Evolutionary conservation across 441 rosid genomes (phyloP).

Genomic region (Sinapis alba): DNA sequence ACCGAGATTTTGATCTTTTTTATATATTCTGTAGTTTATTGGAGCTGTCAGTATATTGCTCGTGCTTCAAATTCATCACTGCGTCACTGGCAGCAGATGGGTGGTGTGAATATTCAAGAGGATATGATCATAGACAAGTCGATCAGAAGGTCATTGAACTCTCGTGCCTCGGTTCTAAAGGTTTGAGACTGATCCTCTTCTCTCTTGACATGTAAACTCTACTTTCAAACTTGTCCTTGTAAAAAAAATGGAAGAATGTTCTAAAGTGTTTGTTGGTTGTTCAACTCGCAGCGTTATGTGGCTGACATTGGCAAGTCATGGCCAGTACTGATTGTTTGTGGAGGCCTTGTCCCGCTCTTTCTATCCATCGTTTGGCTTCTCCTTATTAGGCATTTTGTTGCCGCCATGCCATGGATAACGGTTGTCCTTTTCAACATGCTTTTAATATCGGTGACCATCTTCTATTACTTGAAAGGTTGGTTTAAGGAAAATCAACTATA

Average conservation of each 20-base stretch:
- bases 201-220: constrained; percentile 6
- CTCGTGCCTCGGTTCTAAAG: constrained; percentile 93
- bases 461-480: constrained; percentile 87
- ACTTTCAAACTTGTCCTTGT: not conserved
- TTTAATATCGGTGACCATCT: constrained; percentile 80
- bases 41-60: constrained; percentile 96
- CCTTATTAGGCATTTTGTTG: constrained; percentile 89
- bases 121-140: constrained; percentile 85
- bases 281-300: constrained; percentile 78
- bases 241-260: constrained; percentile 15
- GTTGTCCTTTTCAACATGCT: constrained; percentile 84
- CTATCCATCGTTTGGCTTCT: constrained; percentile 90
- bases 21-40: constrained; percentile 56
- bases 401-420: constrained; percentile 99
- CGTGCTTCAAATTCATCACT: constrained; percentile 84
- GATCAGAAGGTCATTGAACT: constrained; percentile 77
- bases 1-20: constrained; percentile 1
- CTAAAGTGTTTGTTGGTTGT: constrained; percentile 26
- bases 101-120: constrained; percentile 83
- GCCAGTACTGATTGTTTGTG: constrained; percentile 93
- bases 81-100: constrained; percentile 93
- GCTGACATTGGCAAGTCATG: constrained; percentile 94
- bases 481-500: not conserved
- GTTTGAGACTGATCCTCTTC: constrained; percentile 43
- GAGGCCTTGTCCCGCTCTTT: constrained; percentile 89